These are phyloP conservation scores for Leccinum fibrillosum DNA, from an alignment of 768 basidiomycete genomes.

Conservation along the genomic window DNA sequence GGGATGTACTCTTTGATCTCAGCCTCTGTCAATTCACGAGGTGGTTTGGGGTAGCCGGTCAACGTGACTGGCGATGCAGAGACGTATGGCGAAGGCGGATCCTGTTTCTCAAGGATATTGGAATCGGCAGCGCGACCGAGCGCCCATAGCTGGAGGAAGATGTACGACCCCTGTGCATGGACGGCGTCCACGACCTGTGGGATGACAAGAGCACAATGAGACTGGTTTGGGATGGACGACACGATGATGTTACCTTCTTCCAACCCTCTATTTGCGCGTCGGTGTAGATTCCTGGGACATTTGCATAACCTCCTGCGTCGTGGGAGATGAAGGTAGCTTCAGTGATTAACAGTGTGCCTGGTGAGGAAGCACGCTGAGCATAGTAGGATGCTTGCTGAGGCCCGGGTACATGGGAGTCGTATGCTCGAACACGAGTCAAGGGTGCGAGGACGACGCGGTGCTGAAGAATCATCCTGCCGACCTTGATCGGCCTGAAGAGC, in stretches of 20 bases:
- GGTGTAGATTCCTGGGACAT: slow-evolving; percentile 1
- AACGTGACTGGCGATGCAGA: slow-evolving; percentile 32
- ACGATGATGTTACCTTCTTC: slow-evolving; percentile 35
- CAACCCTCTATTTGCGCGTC: slow-evolving; percentile 51
- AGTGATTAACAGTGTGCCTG: slow-evolving; percentile 34
- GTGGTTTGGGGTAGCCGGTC: slow-evolving; percentile 9
- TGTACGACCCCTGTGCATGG: slow-evolving; percentile 43
- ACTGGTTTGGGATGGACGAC: neutral
- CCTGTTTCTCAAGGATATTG: slow-evolving; percentile 24
- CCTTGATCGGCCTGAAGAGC: slow-evolving; percentile 45
- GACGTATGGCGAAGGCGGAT: slow-evolving; percentile 33
- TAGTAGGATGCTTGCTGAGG: slow-evolving; percentile 43
- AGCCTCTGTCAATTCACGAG: slow-evolving; percentile 14
- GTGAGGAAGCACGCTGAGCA: slow-evolving; percentile 41
- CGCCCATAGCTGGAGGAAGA: slow-evolving; percentile 38
- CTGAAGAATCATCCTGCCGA: slow-evolving; percentile 39
- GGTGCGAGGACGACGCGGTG: slow-evolving; percentile 56
- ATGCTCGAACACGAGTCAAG: slow-evolving; percentile 44
- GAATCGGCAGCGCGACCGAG: slow-evolving; percentile 47
- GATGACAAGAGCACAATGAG: neutral
- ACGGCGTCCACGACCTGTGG: slow-evolving; percentile 52
- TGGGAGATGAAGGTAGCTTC: neutral
- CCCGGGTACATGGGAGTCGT: slow-evolving; percentile 33
- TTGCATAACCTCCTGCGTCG: neutral
- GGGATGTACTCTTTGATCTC: slow-evolving; percentile 31